Evolutionary conservation across 2,329 filamentous ascomycete species (phyloP).

Genomic region (Colletotrichum chlorophyti): DNA sequence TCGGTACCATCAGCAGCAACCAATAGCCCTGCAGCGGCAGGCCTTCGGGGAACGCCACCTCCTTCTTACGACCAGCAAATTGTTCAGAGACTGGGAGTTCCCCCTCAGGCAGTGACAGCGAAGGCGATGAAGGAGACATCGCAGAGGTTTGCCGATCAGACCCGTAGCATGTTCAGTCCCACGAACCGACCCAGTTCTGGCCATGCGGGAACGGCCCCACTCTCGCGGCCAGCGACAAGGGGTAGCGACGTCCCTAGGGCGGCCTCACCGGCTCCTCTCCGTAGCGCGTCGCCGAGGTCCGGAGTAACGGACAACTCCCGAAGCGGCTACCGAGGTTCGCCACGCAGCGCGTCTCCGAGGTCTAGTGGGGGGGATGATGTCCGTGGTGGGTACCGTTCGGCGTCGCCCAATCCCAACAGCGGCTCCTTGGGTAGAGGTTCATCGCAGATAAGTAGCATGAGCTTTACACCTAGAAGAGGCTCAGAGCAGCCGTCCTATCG

Average conservation of each 20-base stretch:
- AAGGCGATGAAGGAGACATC: slow-evolving; percentile 96
- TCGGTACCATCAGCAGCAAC: slow-evolving; percentile 46
- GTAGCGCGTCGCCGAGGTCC: slow-evolving; percentile 69
- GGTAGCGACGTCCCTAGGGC: slow-evolving; percentile 65
- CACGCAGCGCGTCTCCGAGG: slow-evolving; percentile 67
- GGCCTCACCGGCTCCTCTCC: slow-evolving; percentile 72
- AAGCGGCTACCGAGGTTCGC: slow-evolving; percentile 52
- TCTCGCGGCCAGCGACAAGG: slow-evolving; percentile 65
- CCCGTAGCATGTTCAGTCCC: slow-evolving; percentile 75
- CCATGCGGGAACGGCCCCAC: slow-evolving; percentile 44
- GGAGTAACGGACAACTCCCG: slow-evolving; percentile 55
- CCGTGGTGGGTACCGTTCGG: slow-evolving; percentile 51
- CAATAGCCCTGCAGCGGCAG: slow-evolving; percentile 56
- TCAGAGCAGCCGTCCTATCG: slow-evolving; percentile 59
- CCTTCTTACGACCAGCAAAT: slow-evolving; percentile 84
- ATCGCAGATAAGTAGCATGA: slow-evolving; percentile 20
- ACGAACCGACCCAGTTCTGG: slow-evolving; percentile 43
- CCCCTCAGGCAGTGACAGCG: slow-evolving; percentile 89
- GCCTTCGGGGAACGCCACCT: slow-evolving; percentile 78
- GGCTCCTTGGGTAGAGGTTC: slow-evolving; percentile 48
- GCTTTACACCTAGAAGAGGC: slow-evolving; percentile 4
- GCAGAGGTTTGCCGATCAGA: slow-evolving; percentile 85
- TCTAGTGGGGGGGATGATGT: slow-evolving; percentile 59
- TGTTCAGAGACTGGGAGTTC: slow-evolving; percentile 80
- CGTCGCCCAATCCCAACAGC: slow-evolving; percentile 69